phyloP scores from a whole-genome alignment of 2,329 filamentous ascomycete species.

The Pseudocercospora fuligena region DNA sequence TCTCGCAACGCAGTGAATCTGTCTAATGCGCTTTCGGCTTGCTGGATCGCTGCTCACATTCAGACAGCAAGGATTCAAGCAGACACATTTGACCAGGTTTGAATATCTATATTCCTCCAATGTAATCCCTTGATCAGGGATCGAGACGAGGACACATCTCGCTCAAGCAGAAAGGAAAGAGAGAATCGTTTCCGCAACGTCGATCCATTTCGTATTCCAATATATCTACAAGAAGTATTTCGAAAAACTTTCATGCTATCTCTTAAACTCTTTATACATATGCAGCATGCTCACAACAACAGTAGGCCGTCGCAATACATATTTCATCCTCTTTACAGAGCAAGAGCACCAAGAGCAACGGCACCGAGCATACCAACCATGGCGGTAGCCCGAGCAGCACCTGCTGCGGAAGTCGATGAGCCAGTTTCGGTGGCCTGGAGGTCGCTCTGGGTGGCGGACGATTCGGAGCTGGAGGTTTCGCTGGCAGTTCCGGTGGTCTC shows the following conservation, averaged over 20 bases:
- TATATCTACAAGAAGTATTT: slow-evolving; percentile 5
- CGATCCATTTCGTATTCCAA: background rate
- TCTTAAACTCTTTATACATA: background rate
- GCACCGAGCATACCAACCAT: slow-evolving; percentile 34
- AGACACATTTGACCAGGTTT: too few species aligned
- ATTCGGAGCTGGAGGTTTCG: slow-evolving; percentile 17
- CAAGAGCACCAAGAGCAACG: slow-evolving; percentile 36
- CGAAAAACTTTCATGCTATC: background rate
- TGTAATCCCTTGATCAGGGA: too few species aligned
- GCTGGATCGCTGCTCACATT: too few species aligned
- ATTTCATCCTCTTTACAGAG: slow-evolving; percentile 24
- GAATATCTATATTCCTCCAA: too few species aligned
- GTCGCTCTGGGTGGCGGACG: slow-evolving; percentile 11
- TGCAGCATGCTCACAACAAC: background rate
- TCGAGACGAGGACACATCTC: too few species aligned
- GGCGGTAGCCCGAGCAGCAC: slow-evolving; percentile 32
- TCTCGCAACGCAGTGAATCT: too few species aligned
- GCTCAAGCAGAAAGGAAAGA: background rate
- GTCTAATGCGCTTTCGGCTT: too few species aligned
- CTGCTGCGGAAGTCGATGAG: slow-evolving; percentile 16
- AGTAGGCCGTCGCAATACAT: background rate
- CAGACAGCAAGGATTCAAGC: too few species aligned
- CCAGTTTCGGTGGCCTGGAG: slow-evolving; percentile 13
- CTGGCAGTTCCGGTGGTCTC: slow-evolving; percentile 2
- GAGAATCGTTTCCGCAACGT: background rate